Evolutionary conservation across 768 basidiomycete species (phyloP).

Genomic region (Gloeostereum incarnatum): DNA sequence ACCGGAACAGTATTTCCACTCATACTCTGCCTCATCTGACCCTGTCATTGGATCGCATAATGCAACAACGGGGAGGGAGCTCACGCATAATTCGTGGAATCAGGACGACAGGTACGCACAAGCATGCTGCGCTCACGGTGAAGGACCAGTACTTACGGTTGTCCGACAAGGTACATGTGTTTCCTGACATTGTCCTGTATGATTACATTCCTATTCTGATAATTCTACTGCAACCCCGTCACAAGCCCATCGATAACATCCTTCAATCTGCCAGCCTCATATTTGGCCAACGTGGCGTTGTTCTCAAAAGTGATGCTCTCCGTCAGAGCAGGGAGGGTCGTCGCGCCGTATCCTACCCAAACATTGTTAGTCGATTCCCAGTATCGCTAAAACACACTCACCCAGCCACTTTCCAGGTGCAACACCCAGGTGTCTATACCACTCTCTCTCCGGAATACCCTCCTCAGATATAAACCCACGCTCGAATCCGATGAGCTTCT

Average conservation of each 20-base stretch:
- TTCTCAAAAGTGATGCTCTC: slow-evolving; percentile 69
- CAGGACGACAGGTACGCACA: too few species aligned
- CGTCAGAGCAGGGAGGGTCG: slow-evolving; percentile 72
- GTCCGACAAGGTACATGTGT: too few species aligned
- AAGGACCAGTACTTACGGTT: too few species aligned
- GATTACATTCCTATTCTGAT: too few species aligned
- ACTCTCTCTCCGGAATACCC: slow-evolving; percentile 74
- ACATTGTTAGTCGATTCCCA: not conserved
- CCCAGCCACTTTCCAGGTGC: slow-evolving; percentile 84
- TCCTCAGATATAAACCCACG: slow-evolving; percentile 71
- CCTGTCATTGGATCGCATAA: too few species aligned
- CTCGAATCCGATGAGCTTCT: slow-evolving; percentile 63
- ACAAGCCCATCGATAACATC: slow-evolving; percentile 44
- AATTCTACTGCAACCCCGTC: slow-evolving; percentile 11
- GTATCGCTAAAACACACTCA: slow-evolving; percentile 18
- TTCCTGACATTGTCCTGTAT: too few species aligned
- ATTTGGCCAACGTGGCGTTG: slow-evolving; percentile 46
- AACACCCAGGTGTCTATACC: slow-evolving; percentile 81
- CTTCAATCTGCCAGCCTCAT: slow-evolving; percentile 51
- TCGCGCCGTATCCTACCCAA: slow-evolving; percentile 67
- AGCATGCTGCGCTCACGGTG: too few species aligned
- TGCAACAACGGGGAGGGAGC: too few species aligned
- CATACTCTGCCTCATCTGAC: too few species aligned
- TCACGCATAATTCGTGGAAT: too few species aligned
- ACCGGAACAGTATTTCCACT: too few species aligned